Evolutionary conservation across 2,329 filamentous ascomycete species (phyloP).

Genomic region (Pseudocercospora crystallina): DNA sequence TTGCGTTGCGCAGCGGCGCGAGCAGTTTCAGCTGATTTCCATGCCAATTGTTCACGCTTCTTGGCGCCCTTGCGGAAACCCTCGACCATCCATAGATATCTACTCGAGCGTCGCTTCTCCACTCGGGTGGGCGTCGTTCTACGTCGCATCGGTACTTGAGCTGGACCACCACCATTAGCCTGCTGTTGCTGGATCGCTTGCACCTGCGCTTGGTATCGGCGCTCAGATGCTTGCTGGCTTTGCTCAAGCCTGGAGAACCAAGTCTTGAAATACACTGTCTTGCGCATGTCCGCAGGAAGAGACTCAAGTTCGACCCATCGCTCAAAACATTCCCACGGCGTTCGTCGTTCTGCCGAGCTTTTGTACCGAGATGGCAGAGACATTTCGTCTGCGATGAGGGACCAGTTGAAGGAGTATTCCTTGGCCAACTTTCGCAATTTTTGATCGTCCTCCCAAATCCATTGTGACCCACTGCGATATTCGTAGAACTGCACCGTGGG

Average conservation of each 20-base stretch:
- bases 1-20: constrained; percentile 78
- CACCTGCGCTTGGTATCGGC: constrained; percentile 58
- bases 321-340: constrained; percentile 98
- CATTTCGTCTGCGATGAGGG: constrained; percentile 81
- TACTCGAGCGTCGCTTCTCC: constrained; percentile 80
- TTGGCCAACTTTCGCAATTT: constrained; percentile 81
- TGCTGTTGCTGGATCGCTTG: constrained; percentile 53
- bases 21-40: constrained; percentile 78
- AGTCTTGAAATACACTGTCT: constrained; percentile 90
- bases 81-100: constrained; percentile 85
- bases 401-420: constrained; percentile 98
- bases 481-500: constrained; percentile 89
- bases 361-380: constrained; percentile 71
- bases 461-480: constrained; percentile 80
- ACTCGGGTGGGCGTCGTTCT: constrained; percentile 80
- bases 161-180: constrained; percentile 38
- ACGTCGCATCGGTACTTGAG: constrained; percentile 60
- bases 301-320: constrained; percentile 92
- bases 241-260: constrained; percentile 64
- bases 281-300: constrained; percentile 86
- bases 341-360: constrained; percentile 85
- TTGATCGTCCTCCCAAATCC: constrained; percentile 87
- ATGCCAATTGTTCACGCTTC: constrained; percentile 80
- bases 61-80: constrained; percentile 94
- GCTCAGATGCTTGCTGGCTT: constrained; percentile 59